A percentile compares a stretch with the other conserved stretches of the same genome.
These are phyloP conservation scores for Auriscalpium microsporum DNA, from an alignment of 768 basidiomycete genomes.

Conservation along the genomic window DNA sequence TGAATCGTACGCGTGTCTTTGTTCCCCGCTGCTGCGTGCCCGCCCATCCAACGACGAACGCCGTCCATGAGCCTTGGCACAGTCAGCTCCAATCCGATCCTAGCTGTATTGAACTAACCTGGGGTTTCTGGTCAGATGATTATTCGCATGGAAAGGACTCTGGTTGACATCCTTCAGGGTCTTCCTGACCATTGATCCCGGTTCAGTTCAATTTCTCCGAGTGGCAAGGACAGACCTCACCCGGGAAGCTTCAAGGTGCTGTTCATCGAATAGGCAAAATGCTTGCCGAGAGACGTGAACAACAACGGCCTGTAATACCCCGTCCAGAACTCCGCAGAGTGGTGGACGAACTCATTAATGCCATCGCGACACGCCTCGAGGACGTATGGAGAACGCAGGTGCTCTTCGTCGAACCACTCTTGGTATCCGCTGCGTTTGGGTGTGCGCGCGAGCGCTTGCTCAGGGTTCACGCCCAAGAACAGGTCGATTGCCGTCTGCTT, in stretches of 20 bases:
- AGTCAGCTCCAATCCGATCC: not conserved
- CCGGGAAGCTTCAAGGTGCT: slow-evolving; percentile 78
- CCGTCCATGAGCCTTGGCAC: slow-evolving; percentile 61
- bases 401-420: slow-evolving; percentile 73
- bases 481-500: slow-evolving; percentile 97
- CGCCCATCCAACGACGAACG: slow-evolving; percentile 69
- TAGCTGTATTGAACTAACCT: slow-evolving; percentile 21
- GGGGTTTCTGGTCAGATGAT: slow-evolving; percentile 21
- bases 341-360: slow-evolving; percentile 50
- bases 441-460: slow-evolving; percentile 38
- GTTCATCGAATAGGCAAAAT: slow-evolving; percentile 91
- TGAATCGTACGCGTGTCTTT: not conserved
- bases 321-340: slow-evolving; percentile 71
- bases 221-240: slow-evolving; percentile 30
- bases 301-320: slow-evolving; percentile 82
- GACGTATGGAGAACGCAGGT: slow-evolving; percentile 61
- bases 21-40: slow-evolving; percentile 29
- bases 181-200: slow-evolving; percentile 39
- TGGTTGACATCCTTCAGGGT: slow-evolving; percentile 56
- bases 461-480: slow-evolving; percentile 71
- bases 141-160: slow-evolving; percentile 69
- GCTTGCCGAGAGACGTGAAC: slow-evolving; percentile 79
- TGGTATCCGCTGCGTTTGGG: slow-evolving; percentile 66
- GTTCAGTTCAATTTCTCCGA: not conserved
- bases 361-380: slow-evolving; percentile 56